These are phyloP conservation scores for Exophiala oligosperma DNA, from an alignment of 2,329 filamentous ascomycete species.

Conservation along the genomic window DNA sequence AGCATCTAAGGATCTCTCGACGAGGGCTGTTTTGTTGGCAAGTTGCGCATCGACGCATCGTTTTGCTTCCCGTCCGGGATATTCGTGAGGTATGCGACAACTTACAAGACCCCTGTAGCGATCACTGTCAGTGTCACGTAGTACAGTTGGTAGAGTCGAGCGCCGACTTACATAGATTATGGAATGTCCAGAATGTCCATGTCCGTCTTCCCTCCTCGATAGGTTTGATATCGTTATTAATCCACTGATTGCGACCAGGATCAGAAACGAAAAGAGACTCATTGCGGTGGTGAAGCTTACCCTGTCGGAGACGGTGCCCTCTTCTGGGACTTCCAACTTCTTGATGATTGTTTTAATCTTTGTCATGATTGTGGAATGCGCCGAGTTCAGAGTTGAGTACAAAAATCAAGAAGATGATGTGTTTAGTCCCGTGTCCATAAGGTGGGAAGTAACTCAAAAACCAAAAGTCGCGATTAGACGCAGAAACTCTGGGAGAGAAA, in stretches of 20 bases:
- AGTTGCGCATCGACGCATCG: no score
- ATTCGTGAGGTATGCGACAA: no score
- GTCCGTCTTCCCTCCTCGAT: slow-evolving; percentile 52
- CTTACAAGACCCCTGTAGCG: slow-evolving; percentile 41
- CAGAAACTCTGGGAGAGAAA: no score
- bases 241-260: slow-evolving; percentile 33
- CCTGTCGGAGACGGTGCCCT: slow-evolving; percentile 11
- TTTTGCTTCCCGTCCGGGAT: no score
- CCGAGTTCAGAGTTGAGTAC: neutral
- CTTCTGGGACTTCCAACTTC: slow-evolving; percentile 30
- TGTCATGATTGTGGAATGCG: slow-evolving; percentile 1
- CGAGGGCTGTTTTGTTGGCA: no score
- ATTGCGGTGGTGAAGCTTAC: no score
- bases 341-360: slow-evolving; percentile 13
- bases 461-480: no score
- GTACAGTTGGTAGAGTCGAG: slow-evolving; percentile 43
- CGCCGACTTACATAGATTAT: slow-evolving; percentile 33
- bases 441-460: neutral
- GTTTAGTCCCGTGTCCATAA: neutral
- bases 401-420: neutral
- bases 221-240: slow-evolving; percentile 55
- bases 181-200: neutral
- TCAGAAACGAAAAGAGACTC: no score
- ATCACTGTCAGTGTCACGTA: neutral
- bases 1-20: no score